phyloP scores from a whole-genome alignment of 176 grass and related monocot species.

The Phragmites australis region DNA sequence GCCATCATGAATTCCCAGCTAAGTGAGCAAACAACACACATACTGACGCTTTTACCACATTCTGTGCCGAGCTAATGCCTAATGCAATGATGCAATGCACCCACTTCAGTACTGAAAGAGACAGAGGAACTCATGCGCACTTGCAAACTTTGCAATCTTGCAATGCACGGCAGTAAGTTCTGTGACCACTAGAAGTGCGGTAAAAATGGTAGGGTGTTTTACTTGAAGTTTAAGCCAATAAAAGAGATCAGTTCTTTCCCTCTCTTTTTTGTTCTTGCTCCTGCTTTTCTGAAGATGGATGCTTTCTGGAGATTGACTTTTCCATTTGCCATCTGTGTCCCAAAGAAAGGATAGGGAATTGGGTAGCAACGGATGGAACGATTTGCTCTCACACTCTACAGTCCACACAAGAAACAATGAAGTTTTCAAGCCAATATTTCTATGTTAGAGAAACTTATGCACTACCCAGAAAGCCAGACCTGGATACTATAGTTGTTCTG shows the following conservation, averaged over 20 bases:
- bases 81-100: conserved; percentile 34
- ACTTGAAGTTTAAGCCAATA: conserved; percentile 27
- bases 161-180: conserved; percentile 27
- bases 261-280: neutral
- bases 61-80: neutral
- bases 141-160: conserved; percentile 16
- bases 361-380: too few relatives aligned
- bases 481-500: neutral
- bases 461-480: neutral
- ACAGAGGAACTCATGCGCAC: neutral
- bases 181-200: conserved; percentile 14
- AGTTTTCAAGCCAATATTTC: neutral
- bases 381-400: neutral
- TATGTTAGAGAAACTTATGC: neutral
- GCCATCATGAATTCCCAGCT: neutral
- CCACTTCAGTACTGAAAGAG: neutral
- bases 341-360: neutral
- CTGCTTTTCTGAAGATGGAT: neutral
- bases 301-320: neutral
- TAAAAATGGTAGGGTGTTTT: conserved; percentile 27
- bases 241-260: neutral
- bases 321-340: neutral
- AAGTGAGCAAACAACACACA: neutral
- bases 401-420: neutral
- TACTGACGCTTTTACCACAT: neutral